phyloP scores from a whole-genome alignment of 192 early-diverging fungal genomes.

The Nowakowskiella sp. region DNA sequence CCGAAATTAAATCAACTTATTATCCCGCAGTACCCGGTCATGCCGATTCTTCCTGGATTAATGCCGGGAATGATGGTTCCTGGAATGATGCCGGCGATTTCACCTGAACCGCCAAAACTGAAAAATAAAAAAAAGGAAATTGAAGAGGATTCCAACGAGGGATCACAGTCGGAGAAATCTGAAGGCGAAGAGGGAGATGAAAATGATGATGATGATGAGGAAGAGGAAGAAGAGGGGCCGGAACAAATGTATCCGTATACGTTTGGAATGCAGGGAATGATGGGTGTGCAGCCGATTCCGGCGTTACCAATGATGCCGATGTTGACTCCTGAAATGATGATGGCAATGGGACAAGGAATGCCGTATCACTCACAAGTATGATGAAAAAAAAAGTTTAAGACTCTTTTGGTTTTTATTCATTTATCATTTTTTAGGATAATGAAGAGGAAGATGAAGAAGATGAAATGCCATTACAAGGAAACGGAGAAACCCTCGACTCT shows the following conservation, averaged over 20 bases:
- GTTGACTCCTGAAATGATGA: no score
- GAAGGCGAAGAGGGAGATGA: neutral
- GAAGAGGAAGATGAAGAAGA: constrained; percentile 6
- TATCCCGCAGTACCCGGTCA: constrained; percentile 21
- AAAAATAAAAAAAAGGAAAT: neutral
- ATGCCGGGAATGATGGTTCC: neutral
- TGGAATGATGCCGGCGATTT: constrained; percentile 1
- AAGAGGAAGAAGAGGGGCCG: constrained; percentile 2
- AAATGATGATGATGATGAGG: constrained; percentile 2
- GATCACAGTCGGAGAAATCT: neutral
- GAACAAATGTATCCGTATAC: no score
- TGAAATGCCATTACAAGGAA: constrained; percentile 13
- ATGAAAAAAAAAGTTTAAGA: no score
- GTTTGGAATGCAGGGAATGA: no score
- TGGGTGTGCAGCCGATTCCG: neutral
- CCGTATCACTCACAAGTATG: no score
- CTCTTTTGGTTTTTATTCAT: no score
- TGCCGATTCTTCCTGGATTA: neutral
- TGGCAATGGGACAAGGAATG: no score
- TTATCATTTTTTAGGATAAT: no score
- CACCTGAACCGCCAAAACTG: constrained; percentile 3
- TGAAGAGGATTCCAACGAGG: constrained; percentile 2
- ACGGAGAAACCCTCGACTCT: neutral
- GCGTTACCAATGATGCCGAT: constrained; percentile 6
- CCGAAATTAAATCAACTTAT: constrained; percentile 14